phyloP scores from a whole-genome alignment of 495 filamentous ascomycete species.

The Parathielavia hyrcaniae region DNA sequence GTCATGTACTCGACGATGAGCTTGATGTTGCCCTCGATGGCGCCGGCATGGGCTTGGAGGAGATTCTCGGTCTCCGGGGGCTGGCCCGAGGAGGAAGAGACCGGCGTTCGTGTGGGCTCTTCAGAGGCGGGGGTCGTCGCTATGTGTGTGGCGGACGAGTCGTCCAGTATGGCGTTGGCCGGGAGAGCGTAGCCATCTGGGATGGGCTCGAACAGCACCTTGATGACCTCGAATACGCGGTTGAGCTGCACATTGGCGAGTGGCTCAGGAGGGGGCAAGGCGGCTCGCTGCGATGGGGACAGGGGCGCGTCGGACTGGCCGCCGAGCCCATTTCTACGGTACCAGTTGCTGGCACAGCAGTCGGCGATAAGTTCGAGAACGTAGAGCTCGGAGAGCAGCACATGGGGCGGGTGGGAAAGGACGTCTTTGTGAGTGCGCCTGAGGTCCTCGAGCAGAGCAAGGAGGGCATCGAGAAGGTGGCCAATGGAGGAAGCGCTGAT shows the following conservation, averaged over 20 bases:
- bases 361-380: slow-evolving; percentile 56
- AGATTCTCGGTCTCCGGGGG: slow-evolving; percentile 34
- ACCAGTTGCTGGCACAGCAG: slow-evolving; percentile 55
- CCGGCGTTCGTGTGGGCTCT: slow-evolving; percentile 33
- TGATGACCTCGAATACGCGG: slow-evolving; percentile 41
- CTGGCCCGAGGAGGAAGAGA: slow-evolving; percentile 39
- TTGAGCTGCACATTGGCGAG: slow-evolving; percentile 36
- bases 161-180: slow-evolving; percentile 42
- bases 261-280: slow-evolving; percentile 29
- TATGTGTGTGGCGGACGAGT: slow-evolving; percentile 32
- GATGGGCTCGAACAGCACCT: slow-evolving; percentile 42
- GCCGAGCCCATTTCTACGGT: slow-evolving; percentile 31
- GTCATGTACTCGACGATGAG: slow-evolving; percentile 53
- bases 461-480: slow-evolving; percentile 51
- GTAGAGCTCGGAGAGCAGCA: slow-evolving; percentile 55
- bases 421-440: slow-evolving; percentile 36
- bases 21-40: slow-evolving; percentile 46
- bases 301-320: slow-evolving; percentile 19
- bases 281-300: slow-evolving; percentile 23
- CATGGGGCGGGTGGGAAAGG: slow-evolving; percentile 45
- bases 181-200: slow-evolving; percentile 44
- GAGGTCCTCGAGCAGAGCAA: slow-evolving; percentile 46
- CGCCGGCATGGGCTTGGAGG: slow-evolving; percentile 29
- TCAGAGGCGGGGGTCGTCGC: slow-evolving; percentile 28
- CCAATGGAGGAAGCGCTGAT: slow-evolving; percentile 50